Evolutionary conservation across 306 rosid species (phyloP).

Genomic region (Oemleria cerasiformis): DNA sequence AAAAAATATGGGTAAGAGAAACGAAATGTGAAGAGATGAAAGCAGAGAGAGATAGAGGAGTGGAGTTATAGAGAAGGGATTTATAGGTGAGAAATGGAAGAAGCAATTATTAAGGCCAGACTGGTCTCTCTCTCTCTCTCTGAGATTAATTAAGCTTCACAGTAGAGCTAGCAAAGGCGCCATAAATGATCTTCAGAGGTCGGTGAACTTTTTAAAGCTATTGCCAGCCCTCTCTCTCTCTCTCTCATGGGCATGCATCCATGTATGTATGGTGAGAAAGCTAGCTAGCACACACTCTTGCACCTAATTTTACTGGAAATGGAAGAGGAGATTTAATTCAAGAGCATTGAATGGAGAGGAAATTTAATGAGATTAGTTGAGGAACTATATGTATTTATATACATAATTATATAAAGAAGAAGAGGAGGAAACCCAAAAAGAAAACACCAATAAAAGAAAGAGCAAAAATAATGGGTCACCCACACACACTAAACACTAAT

Average conservation of each 20-base stretch:
- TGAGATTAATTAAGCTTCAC: slow-evolving; percentile 19
- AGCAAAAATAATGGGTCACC: background rate
- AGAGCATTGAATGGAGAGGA: slow-evolving; percentile 39
- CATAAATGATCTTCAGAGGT: slow-evolving; percentile 56
- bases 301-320: slow-evolving; percentile 38
- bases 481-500: background rate
- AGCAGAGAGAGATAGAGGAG: slow-evolving; percentile 9
- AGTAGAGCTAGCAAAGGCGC: slow-evolving; percentile 31
- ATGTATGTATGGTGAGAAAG: background rate
- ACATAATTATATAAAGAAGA: slow-evolving; percentile 9
- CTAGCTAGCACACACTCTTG: background rate
- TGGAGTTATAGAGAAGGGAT: slow-evolving; percentile 39
- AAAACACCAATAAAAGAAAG: background rate
- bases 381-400: slow-evolving; percentile 34
- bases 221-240: slow-evolving; percentile 8
- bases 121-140: slow-evolving; percentile 31
- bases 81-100: slow-evolving; percentile 59
- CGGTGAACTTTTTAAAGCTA: slow-evolving; percentile 41
- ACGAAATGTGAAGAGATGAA: background rate
- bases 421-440: background rate
- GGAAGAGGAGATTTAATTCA: slow-evolving; percentile 39
- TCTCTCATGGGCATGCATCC: slow-evolving; percentile 6
- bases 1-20: background rate
- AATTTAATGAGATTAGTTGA: slow-evolving; percentile 85
- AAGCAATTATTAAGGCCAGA: slow-evolving; percentile 60